Conservation (phyloP, 2,329 filamentous ascomycete species). For the Fusarium torreyae region DNA sequence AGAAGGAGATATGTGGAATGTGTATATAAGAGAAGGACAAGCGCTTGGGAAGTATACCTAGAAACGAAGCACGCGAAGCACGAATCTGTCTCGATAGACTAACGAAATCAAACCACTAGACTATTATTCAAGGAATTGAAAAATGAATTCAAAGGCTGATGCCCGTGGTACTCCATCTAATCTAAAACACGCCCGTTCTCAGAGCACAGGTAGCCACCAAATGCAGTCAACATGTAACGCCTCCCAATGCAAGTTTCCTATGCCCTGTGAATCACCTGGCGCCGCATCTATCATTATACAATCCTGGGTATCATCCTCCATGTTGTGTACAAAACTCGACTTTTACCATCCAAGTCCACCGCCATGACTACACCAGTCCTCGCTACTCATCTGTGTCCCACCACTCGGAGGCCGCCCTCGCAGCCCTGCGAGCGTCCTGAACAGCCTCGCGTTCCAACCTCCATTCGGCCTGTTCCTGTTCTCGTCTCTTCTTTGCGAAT, state of each 20-base stretch:
- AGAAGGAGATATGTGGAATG: not conserved
- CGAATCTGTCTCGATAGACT: slow-evolving; percentile 20
- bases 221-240: slow-evolving; percentile 33
- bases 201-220: not conserved
- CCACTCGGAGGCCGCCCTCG: slow-evolving; percentile 48
- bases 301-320: slow-evolving; percentile 42
- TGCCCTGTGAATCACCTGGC: slow-evolving; percentile 4
- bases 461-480: slow-evolving; percentile 62
- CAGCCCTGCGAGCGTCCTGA: slow-evolving; percentile 7
- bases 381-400: slow-evolving; percentile 49
- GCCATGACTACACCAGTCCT: not conserved
- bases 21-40: slow-evolving; percentile 11
- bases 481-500: slow-evolving; percentile 63
- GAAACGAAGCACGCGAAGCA: slow-evolving; percentile 13
- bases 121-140: not conserved
- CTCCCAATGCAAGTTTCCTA: slow-evolving; percentile 31
- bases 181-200: not conserved
- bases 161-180: not conserved
- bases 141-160: not conserved
- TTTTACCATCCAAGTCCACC: not conserved
- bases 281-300: slow-evolving; percentile 17
- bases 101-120: slow-evolving; percentile 16
- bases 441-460: slow-evolving; percentile 38
- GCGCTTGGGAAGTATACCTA: slow-evolving; percentile 14
- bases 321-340: not conserved